Conservation (phyloP, 176 grass and related monocot species). For the Poa annua region DNA sequence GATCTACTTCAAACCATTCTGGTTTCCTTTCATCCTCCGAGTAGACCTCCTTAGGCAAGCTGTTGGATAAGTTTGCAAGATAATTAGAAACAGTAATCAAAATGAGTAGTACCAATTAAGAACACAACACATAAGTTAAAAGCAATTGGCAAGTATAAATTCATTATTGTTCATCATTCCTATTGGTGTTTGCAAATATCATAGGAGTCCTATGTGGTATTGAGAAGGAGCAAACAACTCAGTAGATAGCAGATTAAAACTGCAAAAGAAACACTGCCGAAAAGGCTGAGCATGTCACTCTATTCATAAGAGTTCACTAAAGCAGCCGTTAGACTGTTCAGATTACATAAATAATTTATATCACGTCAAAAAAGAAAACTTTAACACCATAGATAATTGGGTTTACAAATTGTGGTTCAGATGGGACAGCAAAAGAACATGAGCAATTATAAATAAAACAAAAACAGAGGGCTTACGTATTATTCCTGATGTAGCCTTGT, state of each 20-base stretch:
- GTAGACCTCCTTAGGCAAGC: constrained; percentile 41
- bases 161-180: not conserved
- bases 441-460: not conserved
- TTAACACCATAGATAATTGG: not conserved
- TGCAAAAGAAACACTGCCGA: not conserved
- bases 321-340: not conserved
- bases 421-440: constrained; percentile 16
- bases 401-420: constrained; percentile 1
- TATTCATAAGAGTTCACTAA: not conserved
- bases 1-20: constrained; percentile 76
- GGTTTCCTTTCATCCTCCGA: constrained; percentile 53
- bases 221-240: not conserved
- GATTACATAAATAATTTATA: not conserved
- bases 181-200: not conserved
- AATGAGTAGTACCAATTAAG: not conserved
- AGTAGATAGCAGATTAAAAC: not conserved
- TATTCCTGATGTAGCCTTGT: constrained; percentile 53
- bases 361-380: not conserved
- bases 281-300: not conserved
- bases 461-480: constrained; percentile 37
- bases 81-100: constrained; percentile 20
- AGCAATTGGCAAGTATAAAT: not conserved
- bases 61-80: constrained; percentile 31
- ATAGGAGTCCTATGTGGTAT: not conserved
- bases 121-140: not conserved